Evolutionary conservation across 345 rosid genomes (phyloP).

Genomic region (Gossypium arboreum): DNA sequence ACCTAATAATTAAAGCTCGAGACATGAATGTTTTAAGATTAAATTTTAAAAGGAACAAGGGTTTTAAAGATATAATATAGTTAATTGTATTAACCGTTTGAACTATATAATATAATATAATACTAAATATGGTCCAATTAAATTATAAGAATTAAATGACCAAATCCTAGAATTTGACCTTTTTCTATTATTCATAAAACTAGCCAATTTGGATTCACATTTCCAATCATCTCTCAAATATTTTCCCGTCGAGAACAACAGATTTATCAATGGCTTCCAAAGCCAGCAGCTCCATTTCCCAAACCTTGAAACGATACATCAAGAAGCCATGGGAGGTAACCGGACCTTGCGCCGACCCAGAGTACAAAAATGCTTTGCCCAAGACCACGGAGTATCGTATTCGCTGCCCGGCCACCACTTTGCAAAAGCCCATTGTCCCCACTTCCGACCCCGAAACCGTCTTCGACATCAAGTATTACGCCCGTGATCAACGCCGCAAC

Average conservation of each 20-base stretch:
- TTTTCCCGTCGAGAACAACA: not conserved
- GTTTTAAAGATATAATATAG: no score
- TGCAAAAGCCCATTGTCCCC: constrained; percentile 61
- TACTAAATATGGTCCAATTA: no score
- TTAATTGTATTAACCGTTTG: no score
- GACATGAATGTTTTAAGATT: no score
- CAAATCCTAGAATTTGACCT: no score
- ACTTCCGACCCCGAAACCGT: constrained; percentile 79
- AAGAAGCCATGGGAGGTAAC: constrained; percentile 97
- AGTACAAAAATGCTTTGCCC: constrained; percentile 56
- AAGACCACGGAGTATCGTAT: constrained; percentile 65
- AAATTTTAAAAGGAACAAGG: no score
- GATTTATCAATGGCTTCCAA: constrained; percentile 35
- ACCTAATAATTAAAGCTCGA: no score
- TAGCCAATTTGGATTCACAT: not conserved
- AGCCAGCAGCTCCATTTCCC: constrained; percentile 47
- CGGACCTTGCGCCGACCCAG: constrained; percentile 89
- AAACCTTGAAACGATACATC: constrained; percentile 60
- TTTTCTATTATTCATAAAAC: no score
- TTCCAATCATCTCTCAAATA: constrained; percentile 8
- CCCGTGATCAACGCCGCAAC: constrained; percentile 84
- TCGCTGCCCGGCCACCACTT: constrained; percentile 68
- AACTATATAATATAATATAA: no score
- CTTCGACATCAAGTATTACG: constrained; percentile 73
- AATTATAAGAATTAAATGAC: no score